Base-by-base conservation (phyloP, 2,329 filamentous ascomycete species). In the Colletotrichum sp. region DNA sequence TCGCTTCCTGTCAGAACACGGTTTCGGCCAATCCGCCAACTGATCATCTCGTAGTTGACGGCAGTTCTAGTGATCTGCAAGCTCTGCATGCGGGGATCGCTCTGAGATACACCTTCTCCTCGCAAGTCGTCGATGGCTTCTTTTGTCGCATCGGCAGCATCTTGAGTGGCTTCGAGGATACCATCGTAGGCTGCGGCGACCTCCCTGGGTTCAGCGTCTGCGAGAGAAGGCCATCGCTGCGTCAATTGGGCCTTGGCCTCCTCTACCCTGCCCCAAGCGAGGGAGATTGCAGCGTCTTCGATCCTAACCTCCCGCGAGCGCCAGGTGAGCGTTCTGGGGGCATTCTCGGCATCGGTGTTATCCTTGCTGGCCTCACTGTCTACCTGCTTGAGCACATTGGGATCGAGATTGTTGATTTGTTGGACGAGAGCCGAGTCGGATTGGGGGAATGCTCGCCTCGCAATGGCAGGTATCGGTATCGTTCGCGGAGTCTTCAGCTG, bases 21-120 rank as follows among this genome's bases (percentile, higher is more conserved):
- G 84, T 99, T 98, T 64, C 97, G 93, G 30, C 96, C 96, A 78
- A 98, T 95, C 83, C 97, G 91, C 96, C 96, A 98, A 81, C 95
- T 96, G 72, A 99, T 94, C 84, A 98, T 92, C 78, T 95, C 95
- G 83, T 98, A 98, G 84, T 97, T 98, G 72, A 98, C 95, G 2
- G 96, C 96, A 0, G 97, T 97, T 76, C 94, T 94, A 5, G 96
- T 98, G 74, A 99, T 94, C 79, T 98, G 96, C 61, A 99, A 87
- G 79, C 96, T 93, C 85, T 99, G 97, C 93, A 99, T 96, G 73
- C 95, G 92, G 43, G 92, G 87, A 81, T 99, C 96, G 72, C 95
- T 93, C 82, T 95, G 94, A 26, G 95, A 91, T 16, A 98, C 91
- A 2, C 95, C 94, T 83, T 99, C 97, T 75, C 91, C 93, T 66